Percentiles rank a stretch among this genome's conserved stretches.
These are phyloP conservation scores for Mediolabrus comicus DNA, from an alignment of 108 stramenopile genomes.

Conservation along the genomic window DNA sequence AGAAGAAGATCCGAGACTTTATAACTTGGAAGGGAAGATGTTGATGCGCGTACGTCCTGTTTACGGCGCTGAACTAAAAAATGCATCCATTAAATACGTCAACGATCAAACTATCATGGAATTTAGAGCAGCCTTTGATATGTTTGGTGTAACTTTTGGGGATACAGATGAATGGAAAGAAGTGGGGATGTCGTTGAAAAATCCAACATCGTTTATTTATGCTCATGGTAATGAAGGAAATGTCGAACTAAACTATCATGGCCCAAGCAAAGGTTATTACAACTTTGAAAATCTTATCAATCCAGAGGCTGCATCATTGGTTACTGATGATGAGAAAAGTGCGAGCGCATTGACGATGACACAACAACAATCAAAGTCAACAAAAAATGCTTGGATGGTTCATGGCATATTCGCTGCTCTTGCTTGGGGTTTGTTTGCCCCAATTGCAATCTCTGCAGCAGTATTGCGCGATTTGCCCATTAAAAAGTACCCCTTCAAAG, in stretches of 20 bases:
- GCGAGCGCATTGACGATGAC: constrained; percentile 2
- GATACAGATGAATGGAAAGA: constrained; percentile 3
- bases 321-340: background rate
- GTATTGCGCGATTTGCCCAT: constrained; percentile 20
- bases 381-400: constrained; percentile 22
- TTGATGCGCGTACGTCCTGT: background rate
- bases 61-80: constrained; percentile 4
- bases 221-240: constrained; percentile 44
- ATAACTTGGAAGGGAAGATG: constrained; percentile 25
- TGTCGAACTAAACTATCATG: constrained; percentile 28
- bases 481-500: background rate
- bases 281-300: background rate
- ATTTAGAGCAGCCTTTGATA: constrained; percentile 31
- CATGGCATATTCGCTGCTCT: constrained; percentile 36
- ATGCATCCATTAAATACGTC: constrained; percentile 25
- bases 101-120: constrained; percentile 33
- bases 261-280: background rate
- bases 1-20: constrained; percentile 14
- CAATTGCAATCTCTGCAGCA: constrained; percentile 30
- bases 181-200: constrained; percentile 8
- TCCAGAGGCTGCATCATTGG: background rate
- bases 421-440: constrained; percentile 36
- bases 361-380: background rate
- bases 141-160: constrained; percentile 15
- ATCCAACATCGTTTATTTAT: constrained; percentile 25